A percentile compares a stretch with the other conserved stretches of the same genome.
Evolutionary conservation across 495 filamentous ascomycete genomes (phyloP).

Genomic region (Durotheca rogersii): DNA sequence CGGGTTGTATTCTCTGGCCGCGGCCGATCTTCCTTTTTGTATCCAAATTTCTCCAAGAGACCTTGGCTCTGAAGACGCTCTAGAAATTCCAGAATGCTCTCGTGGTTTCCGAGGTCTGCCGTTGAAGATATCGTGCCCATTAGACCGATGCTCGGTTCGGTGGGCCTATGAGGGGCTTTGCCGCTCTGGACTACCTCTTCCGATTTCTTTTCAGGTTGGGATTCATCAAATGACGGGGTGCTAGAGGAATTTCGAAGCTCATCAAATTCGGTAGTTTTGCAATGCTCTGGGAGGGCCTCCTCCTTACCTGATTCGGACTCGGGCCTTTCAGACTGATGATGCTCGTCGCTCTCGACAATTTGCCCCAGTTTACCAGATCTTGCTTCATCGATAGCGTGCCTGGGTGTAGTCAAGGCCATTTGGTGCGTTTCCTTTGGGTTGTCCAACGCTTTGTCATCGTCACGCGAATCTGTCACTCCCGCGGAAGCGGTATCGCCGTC

Average conservation of each 20-base stretch:
- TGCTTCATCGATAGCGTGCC: not conserved
- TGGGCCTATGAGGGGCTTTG: not conserved
- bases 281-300: not conserved
- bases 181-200: no score
- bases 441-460: not conserved
- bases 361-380: not conserved
- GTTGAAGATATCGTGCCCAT: no score
- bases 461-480: not conserved
- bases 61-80: conserved; percentile 23
- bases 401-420: not conserved
- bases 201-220: conserved; percentile 4
- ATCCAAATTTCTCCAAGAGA: conserved; percentile 37
- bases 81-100: conserved; percentile 10
- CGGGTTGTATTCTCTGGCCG: conserved; percentile 10
- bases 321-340: not conserved
- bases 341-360: not conserved
- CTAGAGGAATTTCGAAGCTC: conserved; percentile 5
- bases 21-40: conserved; percentile 25
- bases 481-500: not conserved
- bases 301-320: conserved; percentile 4
- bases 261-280: not conserved
- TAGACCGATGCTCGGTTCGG: not conserved
- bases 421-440: conserved; percentile 4
- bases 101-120: conserved; percentile 6
- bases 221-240: not conserved